phyloP scores from a whole-genome alignment of 768 basidiomycete species.

The Calocera cornea region DNA sequence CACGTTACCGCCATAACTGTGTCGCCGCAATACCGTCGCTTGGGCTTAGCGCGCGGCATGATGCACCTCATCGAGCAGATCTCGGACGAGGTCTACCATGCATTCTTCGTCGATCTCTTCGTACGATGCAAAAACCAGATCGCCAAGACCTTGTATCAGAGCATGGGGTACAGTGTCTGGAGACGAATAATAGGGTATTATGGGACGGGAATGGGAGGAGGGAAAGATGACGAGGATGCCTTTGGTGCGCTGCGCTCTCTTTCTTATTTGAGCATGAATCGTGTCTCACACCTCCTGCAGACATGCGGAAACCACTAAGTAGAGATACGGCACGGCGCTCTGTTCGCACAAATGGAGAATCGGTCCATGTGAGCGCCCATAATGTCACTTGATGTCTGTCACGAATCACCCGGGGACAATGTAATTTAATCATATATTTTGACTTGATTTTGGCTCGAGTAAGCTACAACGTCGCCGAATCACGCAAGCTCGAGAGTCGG shows the following conservation, averaged over 20 bases:
- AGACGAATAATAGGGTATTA: slow-evolving; percentile 84
- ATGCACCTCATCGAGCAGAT: slow-evolving; percentile 76
- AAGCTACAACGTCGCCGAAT: not conserved
- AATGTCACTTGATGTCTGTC: slow-evolving; percentile 13
- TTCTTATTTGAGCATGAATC: not conserved
- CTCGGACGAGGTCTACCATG: slow-evolving; percentile 65
- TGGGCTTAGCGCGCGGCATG: slow-evolving; percentile 76
- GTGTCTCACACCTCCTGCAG: slow-evolving; percentile 15
- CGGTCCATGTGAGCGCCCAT: slow-evolving; percentile 25
- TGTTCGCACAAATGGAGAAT: slow-evolving; percentile 27
- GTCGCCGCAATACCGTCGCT: slow-evolving; percentile 80
- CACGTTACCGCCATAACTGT: slow-evolving; percentile 94
- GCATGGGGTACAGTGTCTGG: slow-evolving; percentile 86
- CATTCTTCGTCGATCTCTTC: slow-evolving; percentile 90
- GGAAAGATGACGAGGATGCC: slow-evolving; percentile 75
- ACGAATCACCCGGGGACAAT: not conserved
- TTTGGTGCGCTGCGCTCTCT: slow-evolving; percentile 47
- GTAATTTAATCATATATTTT: not conserved
- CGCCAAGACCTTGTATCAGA: slow-evolving; percentile 86
- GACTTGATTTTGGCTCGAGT: not conserved
- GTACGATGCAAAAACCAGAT: slow-evolving; percentile 76
- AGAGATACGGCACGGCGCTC: slow-evolving; percentile 25
- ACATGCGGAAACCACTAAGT: slow-evolving; percentile 34
- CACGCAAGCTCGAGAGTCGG: slow-evolving; percentile 11
- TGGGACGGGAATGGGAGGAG: slow-evolving; percentile 51